A percentile compares a stretch with the other conserved stretches of the same genome.
phyloP scores from a whole-genome alignment of 768 basidiomycete genomes.

The Phallus indusiatus region DNA sequence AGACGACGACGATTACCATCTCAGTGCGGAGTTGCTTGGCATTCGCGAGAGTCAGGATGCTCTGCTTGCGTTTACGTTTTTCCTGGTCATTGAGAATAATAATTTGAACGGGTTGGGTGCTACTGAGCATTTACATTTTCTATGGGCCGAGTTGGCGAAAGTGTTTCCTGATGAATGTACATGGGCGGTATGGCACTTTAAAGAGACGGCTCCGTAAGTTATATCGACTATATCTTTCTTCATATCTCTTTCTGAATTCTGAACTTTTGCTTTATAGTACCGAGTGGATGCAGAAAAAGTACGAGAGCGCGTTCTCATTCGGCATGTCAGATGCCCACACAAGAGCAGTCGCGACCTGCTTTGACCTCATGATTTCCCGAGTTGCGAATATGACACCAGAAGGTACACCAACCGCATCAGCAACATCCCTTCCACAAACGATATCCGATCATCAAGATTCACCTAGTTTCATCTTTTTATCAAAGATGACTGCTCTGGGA shows the following conservation, averaged over 20 bases:
- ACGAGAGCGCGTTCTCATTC: not conserved
- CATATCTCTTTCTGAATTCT: not conserved
- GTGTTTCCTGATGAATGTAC: not conserved
- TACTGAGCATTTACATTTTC: not conserved
- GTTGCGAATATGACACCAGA: not conserved
- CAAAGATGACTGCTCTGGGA: not conserved
- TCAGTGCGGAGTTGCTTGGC: not conserved
- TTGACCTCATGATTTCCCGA: not conserved
- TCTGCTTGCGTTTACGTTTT: not conserved
- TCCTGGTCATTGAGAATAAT: not conserved
- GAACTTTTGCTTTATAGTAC: not conserved
- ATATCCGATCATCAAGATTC: not conserved
- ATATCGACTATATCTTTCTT: not conserved
- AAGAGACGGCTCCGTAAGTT: conserved; percentile 2
- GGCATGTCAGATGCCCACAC: not conserved
- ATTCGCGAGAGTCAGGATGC: not conserved
- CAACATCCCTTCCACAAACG: not conserved
- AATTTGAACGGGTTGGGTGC: not conserved
- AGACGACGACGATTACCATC: not conserved
- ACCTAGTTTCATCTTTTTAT: not conserved
- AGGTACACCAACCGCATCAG: not conserved
- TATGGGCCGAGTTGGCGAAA: not conserved
- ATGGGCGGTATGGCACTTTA: not conserved
- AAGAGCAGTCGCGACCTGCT: not conserved
- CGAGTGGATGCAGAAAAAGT: not conserved